A percentile compares a stretch with the other conserved stretches of the same genome.
Conservation (phyloP, 208 protist species). For the Crithidia expoeki region DNA sequence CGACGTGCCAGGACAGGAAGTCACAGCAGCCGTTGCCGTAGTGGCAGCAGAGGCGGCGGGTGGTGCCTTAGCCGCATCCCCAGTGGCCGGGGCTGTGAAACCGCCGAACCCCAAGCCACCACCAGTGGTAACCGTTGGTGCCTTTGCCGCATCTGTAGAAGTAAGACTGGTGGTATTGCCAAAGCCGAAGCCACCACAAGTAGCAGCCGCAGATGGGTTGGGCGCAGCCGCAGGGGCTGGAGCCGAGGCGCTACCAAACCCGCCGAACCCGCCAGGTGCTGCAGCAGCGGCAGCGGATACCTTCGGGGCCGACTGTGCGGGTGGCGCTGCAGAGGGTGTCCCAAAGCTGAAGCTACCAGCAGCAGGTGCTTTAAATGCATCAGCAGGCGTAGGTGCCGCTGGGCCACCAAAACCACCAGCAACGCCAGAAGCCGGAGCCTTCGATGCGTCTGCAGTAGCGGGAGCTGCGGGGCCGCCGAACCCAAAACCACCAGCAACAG, state of each 20-base stretch:
- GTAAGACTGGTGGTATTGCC: not conserved
- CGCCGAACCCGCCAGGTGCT: not conserved
- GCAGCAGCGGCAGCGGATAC: slow-evolving; percentile 3
- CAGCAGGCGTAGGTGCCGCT: slow-evolving; percentile 15
- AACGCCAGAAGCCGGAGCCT: slow-evolving; percentile 4
- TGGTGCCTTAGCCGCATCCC: slow-evolving; percentile 19
- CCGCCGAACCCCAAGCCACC: slow-evolving; percentile 17
- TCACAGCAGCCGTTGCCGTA: slow-evolving; percentile 2
- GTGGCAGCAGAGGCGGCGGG: slow-evolving; percentile 12
- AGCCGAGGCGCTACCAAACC: not conserved
- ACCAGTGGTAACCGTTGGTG: not conserved
- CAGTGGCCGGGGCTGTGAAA: slow-evolving; percentile 26
- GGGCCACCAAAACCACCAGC: slow-evolving; percentile 19
- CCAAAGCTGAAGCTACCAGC: slow-evolving; percentile 30
- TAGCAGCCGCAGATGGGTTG: slow-evolving; percentile 11
- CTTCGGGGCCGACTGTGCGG: no score
- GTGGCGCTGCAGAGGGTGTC: no score
- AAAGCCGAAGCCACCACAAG: slow-evolving; percentile 15
- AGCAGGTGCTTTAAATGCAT: slow-evolving; percentile 23
- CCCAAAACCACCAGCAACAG: slow-evolving; percentile 4
- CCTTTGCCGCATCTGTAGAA: not conserved
- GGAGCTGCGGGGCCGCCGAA: slow-evolving; percentile 18
- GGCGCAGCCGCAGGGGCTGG: not conserved
- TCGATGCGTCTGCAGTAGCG: slow-evolving; percentile 12
- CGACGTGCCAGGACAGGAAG: slow-evolving; percentile 32